Base-by-base conservation (phyloP, 164 flowering plant genomes). In the Chloranthus sessilifolius region DNA sequence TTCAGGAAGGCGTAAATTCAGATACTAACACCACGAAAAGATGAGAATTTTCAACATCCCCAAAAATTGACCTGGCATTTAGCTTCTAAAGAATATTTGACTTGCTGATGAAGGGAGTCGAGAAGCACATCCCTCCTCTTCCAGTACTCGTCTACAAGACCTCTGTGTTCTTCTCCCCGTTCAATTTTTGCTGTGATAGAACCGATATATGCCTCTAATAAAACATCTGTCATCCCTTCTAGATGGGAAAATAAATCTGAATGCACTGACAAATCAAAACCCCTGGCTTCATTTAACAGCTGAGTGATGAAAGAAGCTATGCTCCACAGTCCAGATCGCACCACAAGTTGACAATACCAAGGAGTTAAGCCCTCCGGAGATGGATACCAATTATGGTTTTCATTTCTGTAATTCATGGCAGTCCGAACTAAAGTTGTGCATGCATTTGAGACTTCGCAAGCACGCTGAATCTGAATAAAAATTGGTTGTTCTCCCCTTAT, bases 381-480 rank as follows among this genome's bases (percentile, higher is more conserved):
- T 30, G 97, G 99, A 62, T 92, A 92, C 99, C 99, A 92, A 53
- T 78, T 53, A 31, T 81, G 81, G 58, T 86, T 69, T 64, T 69
- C 89, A 66, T 59, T 76, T 72, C 60, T 86, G 67, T 82, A 92
- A 23, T 60, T 53, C 60, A 77, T 59, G 24, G 88, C 82, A 39
- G 82, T 53, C 5, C 45, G 74, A 56, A 92, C 52, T 37, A 88
- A 40, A 33, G 80, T 62, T 23, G 81, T 81, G 58, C 85, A 81
- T 38, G 80, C 88, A 67, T 74, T 76, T 54, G 95, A 75, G 45
- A 92, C 74, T 64, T 92, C 99, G 70, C 83, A 82, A 50, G 74
- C 82, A 69, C 89, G 67, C 49, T 62, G 82, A 50, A 73, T 60
- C 62, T 82, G 89, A 55, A 77, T 50, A 47, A 46, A 24, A 35